Conservation (phyloP, 2,329 filamentous ascomycete genomes). For the Verticillium longisporum region DNA sequence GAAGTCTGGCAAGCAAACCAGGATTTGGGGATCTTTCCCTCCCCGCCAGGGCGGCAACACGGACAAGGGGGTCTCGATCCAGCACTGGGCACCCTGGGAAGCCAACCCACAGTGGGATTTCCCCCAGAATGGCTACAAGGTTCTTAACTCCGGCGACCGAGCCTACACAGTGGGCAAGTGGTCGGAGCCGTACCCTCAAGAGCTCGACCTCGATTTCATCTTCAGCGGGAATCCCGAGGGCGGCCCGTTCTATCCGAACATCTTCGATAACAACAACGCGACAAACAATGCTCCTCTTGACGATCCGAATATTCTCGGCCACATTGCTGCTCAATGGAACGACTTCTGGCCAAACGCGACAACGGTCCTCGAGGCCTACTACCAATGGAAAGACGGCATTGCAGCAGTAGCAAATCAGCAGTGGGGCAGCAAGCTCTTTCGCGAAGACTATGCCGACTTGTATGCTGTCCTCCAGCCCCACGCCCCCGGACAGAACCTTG, state of each 20-base stretch:
- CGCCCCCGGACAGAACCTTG: constrained; percentile 15
- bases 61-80: constrained; percentile 14
- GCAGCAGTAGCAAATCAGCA: constrained; percentile 18
- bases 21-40: constrained; percentile 45
- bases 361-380: constrained; percentile 17
- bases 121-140: constrained; percentile 14
- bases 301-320: constrained; percentile 11
- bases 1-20: constrained; percentile 32
- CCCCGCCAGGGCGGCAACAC: constrained; percentile 8
- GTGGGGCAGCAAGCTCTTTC: constrained; percentile 15
- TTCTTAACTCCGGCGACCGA: constrained; percentile 17
- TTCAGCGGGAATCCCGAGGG: constrained; percentile 13
- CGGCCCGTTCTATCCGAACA: constrained; percentile 13
- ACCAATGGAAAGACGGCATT: constrained; percentile 16
- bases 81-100: constrained; percentile 27
- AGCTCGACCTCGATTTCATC: constrained; percentile 12
- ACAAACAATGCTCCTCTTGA: constrained; percentile 11
- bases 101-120: constrained; percentile 14
- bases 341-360: constrained; percentile 16
- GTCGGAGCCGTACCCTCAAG: constrained; percentile 9
- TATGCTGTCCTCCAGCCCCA: constrained; percentile 12
- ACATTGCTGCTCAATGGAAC: constrained; percentile 17
- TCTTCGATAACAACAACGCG: constrained; percentile 14
- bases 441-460: constrained; percentile 8
- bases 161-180: constrained; percentile 17